A percentile compares a stretch with the other conserved stretches of the same genome.
Evolutionary conservation across 1,284 basidiomycete genomes (phyloP).

Genomic region (Albatrellus sp.): DNA sequence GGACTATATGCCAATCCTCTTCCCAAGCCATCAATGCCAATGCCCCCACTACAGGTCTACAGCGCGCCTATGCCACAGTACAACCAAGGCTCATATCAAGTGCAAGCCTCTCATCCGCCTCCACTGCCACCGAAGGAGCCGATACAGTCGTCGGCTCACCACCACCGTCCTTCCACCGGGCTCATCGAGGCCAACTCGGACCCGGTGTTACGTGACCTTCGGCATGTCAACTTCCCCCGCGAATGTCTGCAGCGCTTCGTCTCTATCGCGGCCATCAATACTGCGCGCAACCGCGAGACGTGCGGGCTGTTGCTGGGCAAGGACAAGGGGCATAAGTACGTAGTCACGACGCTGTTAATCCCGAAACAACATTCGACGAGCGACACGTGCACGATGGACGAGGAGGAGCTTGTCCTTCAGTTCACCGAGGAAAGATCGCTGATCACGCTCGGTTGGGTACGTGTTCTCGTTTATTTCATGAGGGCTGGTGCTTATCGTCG

Average conservation of each 20-base stretch:
- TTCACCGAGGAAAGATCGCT: constrained; percentile 70
- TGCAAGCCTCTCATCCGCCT: constrained; percentile 3
- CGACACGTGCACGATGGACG: constrained; percentile 81
- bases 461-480: constrained; percentile 17
- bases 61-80: neutral
- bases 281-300: constrained; percentile 46
- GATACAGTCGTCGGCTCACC: neutral
- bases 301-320: constrained; percentile 54
- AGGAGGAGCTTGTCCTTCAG: constrained; percentile 75
- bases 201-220: constrained; percentile 27
- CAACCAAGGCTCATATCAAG: neutral
- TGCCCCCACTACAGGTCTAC: constrained; percentile 11
- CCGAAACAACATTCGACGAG: constrained; percentile 77
- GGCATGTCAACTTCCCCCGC: constrained; percentile 53
- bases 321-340: constrained; percentile 42
- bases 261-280: constrained; percentile 53
- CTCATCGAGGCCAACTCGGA: constrained; percentile 12
- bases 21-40: constrained; percentile 14
- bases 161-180: neutral
- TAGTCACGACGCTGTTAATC: constrained; percentile 67
- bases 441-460: constrained; percentile 82
- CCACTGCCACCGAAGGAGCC: constrained; percentile 4
- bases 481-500: constrained; percentile 4
- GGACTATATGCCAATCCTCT: constrained; percentile 14
- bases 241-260: constrained; percentile 64